A percentile compares a stretch with the other conserved stretches of the same genome.
These are phyloP conservation scores for Calycina marina DNA, from an alignment of 2,329 filamentous ascomycete species.

Conservation along the genomic window DNA sequence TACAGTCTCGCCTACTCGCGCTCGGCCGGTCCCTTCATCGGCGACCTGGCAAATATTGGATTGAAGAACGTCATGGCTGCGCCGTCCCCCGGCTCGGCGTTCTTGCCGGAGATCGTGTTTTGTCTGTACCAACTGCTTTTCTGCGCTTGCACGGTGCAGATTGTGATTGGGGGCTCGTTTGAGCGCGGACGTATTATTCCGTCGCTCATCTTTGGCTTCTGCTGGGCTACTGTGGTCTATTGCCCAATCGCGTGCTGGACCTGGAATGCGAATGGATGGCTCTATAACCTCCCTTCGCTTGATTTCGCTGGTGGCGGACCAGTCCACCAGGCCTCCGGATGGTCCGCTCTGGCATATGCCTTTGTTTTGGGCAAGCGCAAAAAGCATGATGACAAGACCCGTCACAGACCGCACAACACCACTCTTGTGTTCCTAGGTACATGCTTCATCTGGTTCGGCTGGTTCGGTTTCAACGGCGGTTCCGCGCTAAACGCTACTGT, in stretches of 20 bases:
- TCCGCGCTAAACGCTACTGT: constrained; percentile 36
- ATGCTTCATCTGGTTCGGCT: constrained; percentile 50
- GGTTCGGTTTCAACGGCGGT: constrained; percentile 39
- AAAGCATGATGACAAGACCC: constrained; percentile 30
- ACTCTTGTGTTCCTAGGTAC: constrained; percentile 50
- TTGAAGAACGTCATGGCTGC: constrained; percentile 44
- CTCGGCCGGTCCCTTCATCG: constrained; percentile 46
- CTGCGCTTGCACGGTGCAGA: constrained; percentile 44
- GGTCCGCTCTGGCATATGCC: constrained; percentile 48
- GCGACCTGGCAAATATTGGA: constrained; percentile 45
- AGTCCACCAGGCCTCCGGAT: constrained; percentile 49
- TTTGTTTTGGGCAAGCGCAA: constrained; percentile 45
- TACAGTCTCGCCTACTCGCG: constrained; percentile 48
- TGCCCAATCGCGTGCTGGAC: constrained; percentile 51
- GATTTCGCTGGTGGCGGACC: constrained; percentile 31
- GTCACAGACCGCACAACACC: constrained; percentile 45
- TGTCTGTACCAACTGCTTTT: constrained; percentile 53
- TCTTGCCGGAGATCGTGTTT: constrained; percentile 51
- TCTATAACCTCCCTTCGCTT: constrained; percentile 37
- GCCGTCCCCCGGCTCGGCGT: constrained; percentile 39
- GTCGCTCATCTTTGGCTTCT: constrained; percentile 48
- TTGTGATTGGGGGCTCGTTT: constrained; percentile 50
- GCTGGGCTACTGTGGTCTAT: constrained; percentile 51
- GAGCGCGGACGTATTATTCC: constrained; percentile 43
- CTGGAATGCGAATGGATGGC: constrained; percentile 53